A percentile compares a stretch with the other conserved stretches of the same genome.
Conservation (phyloP, 805 yeast genomes). For the Wickerhamiella kurtzmanii region DNA sequence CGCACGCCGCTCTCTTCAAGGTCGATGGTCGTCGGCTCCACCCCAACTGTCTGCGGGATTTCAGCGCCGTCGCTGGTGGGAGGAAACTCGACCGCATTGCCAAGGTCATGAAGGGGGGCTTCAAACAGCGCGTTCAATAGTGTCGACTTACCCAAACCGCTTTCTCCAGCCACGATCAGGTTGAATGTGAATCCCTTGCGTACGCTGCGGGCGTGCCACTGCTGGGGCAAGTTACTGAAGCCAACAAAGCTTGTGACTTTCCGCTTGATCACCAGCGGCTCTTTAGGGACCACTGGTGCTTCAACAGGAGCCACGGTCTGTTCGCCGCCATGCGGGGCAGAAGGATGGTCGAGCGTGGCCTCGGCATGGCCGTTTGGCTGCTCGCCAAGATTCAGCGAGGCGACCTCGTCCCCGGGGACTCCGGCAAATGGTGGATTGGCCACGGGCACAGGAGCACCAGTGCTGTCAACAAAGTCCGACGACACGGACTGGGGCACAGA, state of each 20-base stretch:
- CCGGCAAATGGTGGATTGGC: constrained; percentile 4
- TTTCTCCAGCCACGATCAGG: constrained; percentile 69
- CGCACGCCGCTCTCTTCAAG: constrained; percentile 91
- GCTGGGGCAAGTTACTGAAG: constrained; percentile 93
- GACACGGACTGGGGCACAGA: neutral
- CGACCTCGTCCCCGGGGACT: neutral
- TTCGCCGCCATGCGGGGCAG: neutral
- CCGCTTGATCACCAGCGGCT: constrained; percentile 55
- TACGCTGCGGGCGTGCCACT: constrained; percentile 92
- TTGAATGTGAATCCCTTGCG: constrained; percentile 83
- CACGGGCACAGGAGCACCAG: constrained; percentile 1
- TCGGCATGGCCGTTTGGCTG: constrained; percentile 89
- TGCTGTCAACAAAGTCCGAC: neutral
- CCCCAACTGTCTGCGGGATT: constrained; percentile 31
- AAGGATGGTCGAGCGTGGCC: constrained; percentile 47
- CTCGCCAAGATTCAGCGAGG: constrained; percentile 22
- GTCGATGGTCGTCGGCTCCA: constrained; percentile 50
- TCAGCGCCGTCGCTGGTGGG: constrained; percentile 2
- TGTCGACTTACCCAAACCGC: constrained; percentile 88
- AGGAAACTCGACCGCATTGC: constrained; percentile 23
- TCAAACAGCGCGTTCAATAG: constrained; percentile 82
- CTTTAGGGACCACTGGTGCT: constrained; percentile 1
- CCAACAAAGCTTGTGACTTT: constrained; percentile 90
- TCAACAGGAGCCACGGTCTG: too few relatives aligned
- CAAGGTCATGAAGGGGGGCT: constrained; percentile 39